These are phyloP conservation scores for Sclerospora graminicola DNA, from an alignment of 352 stramenopile genomes.

Conservation along the genomic window DNA sequence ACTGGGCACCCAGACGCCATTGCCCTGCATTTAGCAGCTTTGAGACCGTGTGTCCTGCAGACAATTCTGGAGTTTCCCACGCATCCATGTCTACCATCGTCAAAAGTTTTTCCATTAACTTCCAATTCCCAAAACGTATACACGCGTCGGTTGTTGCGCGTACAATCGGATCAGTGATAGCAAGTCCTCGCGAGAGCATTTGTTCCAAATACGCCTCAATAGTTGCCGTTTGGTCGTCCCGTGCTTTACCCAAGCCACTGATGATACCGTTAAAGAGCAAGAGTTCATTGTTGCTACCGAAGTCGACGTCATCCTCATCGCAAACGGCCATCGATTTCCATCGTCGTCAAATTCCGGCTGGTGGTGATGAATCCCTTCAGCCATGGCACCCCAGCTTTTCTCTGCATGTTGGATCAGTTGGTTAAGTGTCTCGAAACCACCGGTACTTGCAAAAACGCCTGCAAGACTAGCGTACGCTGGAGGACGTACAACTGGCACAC, in stretches of 20 bases:
- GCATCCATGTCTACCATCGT: conserved; percentile 35
- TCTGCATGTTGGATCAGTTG: conserved; percentile 52
- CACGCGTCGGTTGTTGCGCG: conserved; percentile 65
- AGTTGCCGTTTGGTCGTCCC: conserved; percentile 52
- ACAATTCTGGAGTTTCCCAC: conserved; percentile 47
- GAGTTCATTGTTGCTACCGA: conserved; percentile 20
- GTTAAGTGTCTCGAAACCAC: conserved; percentile 57
- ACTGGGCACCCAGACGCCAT: conserved; percentile 44
- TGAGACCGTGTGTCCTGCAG: conserved; percentile 64
- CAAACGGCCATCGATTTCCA: conserved; percentile 15
- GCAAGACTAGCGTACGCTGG: conserved; percentile 78
- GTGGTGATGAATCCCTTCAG: conserved; percentile 12
- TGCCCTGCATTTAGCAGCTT: conserved; percentile 57
- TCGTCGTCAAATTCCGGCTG: conserved; percentile 21
- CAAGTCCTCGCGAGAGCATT: conserved; percentile 37
- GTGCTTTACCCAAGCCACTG: conserved; percentile 67
- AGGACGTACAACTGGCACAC: conserved; percentile 52
- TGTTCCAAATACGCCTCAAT: conserved; percentile 49
- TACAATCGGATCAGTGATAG: conserved; percentile 68
- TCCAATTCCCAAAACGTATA: conserved; percentile 54
- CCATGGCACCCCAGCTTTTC: conserved; percentile 20
- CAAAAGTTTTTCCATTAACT: conserved; percentile 32
- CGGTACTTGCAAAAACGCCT: conserved; percentile 65
- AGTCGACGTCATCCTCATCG: conserved; percentile 17
- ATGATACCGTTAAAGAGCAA: conserved; percentile 76